Conservation (phyloP, 2,329 filamentous ascomycete genomes). For the Fusarium chuoi region DNA sequence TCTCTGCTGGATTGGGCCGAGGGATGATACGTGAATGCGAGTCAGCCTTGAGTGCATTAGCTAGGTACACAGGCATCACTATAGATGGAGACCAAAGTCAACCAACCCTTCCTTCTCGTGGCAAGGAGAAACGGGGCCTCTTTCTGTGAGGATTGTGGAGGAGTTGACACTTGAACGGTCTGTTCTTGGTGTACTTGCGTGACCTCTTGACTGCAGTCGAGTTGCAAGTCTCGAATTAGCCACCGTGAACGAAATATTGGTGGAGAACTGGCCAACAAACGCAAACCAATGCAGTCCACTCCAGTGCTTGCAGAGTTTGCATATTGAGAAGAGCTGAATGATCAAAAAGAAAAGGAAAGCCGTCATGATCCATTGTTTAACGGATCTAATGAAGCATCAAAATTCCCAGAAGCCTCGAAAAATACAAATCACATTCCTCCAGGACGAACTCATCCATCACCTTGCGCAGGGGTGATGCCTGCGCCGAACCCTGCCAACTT, state of each 20-base stretch:
- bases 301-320: neutral
- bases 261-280: neutral
- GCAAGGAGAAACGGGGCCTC: neutral
- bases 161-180: slow-evolving; percentile 15
- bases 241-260: slow-evolving; percentile 31
- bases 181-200: slow-evolving; percentile 16
- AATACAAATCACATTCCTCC: slow-evolving; percentile 11
- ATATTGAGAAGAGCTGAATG: neutral
- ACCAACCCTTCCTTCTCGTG: neutral
- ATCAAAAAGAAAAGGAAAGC: neutral
- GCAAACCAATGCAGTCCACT: neutral
- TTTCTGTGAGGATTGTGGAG: neutral
- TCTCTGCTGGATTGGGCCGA: slow-evolving; percentile 29
- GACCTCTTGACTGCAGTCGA: slow-evolving; percentile 2
- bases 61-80: neutral
- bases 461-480: slow-evolving; percentile 25
- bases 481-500: neutral
- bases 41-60: slow-evolving; percentile 26
- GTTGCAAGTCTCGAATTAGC: slow-evolving; percentile 26
- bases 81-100: slow-evolving; percentile 15
- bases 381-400: neutral
- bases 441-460: slow-evolving; percentile 20
- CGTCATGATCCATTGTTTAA: neutral
- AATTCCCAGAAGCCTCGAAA: neutral
- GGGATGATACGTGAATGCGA: slow-evolving; percentile 24